Evolutionary conservation across 495 filamentous ascomycete genomes (phyloP).

Genomic region (Aspergillus baeticus): DNA sequence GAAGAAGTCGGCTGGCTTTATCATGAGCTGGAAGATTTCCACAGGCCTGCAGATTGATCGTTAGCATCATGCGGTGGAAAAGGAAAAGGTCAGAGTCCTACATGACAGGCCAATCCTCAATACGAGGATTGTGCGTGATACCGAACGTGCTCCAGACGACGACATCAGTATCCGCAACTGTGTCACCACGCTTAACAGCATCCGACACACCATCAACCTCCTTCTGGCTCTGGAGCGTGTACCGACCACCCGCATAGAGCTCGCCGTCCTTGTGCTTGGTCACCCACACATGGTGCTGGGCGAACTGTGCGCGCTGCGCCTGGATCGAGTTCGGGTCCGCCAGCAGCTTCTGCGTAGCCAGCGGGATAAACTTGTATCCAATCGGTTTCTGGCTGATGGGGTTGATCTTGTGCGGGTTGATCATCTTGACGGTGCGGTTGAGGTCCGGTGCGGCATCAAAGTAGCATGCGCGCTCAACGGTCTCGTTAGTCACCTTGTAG

Average conservation of each 20-base stretch:
- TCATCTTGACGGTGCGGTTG: conserved; percentile 80
- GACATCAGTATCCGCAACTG: conserved; percentile 50
- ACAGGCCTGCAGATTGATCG: conserved; percentile 43
- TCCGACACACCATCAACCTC: conserved; percentile 60
- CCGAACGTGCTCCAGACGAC: conserved; percentile 58
- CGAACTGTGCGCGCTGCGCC: conserved; percentile 78
- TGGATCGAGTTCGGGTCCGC: conserved; percentile 74
- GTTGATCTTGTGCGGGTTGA: conserved; percentile 68
- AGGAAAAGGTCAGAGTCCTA: conserved; percentile 17
- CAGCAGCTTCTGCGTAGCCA: conserved; percentile 77
- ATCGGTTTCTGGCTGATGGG: conserved; percentile 73
- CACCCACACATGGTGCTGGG: conserved; percentile 83
- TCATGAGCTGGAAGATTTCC: conserved; percentile 61
- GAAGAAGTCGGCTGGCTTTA: conserved; percentile 77
- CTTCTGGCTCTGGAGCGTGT: conserved; percentile 75
- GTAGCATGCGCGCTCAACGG: conserved; percentile 62
- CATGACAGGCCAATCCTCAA: conserved; percentile 73
- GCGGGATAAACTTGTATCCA: conserved; percentile 76
- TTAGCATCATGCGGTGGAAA: conserved; percentile 2
- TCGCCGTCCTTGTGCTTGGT: conserved; percentile 77
- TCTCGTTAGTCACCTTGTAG: conserved; percentile 64
- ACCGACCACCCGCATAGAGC: conserved; percentile 79
- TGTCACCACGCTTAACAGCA: conserved; percentile 51
- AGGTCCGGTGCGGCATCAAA: conserved; percentile 62
- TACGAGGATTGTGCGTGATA: conserved; percentile 61